A percentile compares a stretch with the other conserved stretches of the same genome.
These are phyloP conservation scores for Aspergillus sp. DNA, from an alignment of 2,329 filamentous ascomycete genomes.

Conservation along the genomic window DNA sequence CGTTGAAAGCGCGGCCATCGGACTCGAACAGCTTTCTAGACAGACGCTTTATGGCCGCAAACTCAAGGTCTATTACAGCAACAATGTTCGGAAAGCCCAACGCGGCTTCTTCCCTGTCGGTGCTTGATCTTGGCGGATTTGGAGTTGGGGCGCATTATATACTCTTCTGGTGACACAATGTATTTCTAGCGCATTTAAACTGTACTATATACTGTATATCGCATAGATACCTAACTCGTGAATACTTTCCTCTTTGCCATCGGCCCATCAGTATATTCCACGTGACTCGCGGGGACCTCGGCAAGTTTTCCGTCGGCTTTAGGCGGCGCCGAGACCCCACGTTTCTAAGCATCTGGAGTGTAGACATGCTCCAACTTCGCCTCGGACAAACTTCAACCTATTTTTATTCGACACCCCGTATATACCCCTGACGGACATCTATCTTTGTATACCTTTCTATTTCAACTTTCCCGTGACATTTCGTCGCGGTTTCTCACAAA, in stretches of 20 bases:
- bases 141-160: not conserved
- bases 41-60: slow-evolving; percentile 65
- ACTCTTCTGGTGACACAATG: not conserved
- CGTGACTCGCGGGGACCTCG: slow-evolving; percentile 26
- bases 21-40: slow-evolving; percentile 54
- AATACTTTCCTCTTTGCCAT: not conserved
- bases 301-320: slow-evolving; percentile 18
- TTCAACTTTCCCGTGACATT: not conserved
- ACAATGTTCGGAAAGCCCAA: slow-evolving; percentile 6
- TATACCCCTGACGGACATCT: slow-evolving; percentile 2
- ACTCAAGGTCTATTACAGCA: slow-evolving; percentile 66
- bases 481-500: slow-evolving; percentile 21
- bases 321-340: slow-evolving; percentile 25
- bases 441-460: not conserved
- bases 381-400: not conserved
- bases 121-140: not conserved
- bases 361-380: slow-evolving; percentile 7
- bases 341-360: slow-evolving; percentile 17
- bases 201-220: not conserved
- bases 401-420: slow-evolving; percentile 4
- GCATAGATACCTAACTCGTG: not conserved
- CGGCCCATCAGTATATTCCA: slow-evolving; percentile 1
- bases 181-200: not conserved
- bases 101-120: not conserved
- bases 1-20: slow-evolving; percentile 63